These are phyloP conservation scores for Abrus pulchellus DNA, from an alignment of 306 rosid genomes.

Conservation along the genomic window DNA sequence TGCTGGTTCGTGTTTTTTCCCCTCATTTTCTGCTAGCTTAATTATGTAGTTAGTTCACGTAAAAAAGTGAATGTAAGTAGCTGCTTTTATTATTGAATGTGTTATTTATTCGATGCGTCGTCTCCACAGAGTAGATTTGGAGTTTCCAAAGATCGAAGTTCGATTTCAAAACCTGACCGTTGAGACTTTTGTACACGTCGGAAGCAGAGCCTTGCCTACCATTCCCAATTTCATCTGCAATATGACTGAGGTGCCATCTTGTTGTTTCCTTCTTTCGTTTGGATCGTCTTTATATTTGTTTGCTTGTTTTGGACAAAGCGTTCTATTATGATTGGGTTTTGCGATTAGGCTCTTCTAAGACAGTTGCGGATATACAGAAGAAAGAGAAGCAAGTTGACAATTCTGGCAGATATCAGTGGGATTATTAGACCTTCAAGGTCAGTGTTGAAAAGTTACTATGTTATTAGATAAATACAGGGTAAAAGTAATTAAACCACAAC, in stretches of 20 bases:
- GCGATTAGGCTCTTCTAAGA: constrained; percentile 72
- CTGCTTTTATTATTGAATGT: neutral
- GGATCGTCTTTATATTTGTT: neutral
- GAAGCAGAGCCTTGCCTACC: constrained; percentile 97
- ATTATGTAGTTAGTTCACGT: neutral
- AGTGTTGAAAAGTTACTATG: neutral
- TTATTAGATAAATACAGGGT: neutral
- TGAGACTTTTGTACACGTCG: constrained; percentile 88
- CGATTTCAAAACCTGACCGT: constrained; percentile 81
- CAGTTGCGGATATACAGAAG: constrained; percentile 61
- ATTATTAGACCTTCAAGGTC: constrained; percentile 92
- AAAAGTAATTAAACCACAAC: neutral
- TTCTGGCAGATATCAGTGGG: constrained; percentile 79
- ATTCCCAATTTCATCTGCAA: constrained; percentile 91
- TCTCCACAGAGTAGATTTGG: constrained; percentile 74
- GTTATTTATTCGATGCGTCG: constrained; percentile 23
- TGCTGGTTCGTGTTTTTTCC: constrained; percentile 7
- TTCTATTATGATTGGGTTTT: constrained; percentile 34
- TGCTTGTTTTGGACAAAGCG: neutral
- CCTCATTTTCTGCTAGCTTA: constrained; percentile 7
- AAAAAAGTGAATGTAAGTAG: neutral
- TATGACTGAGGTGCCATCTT: constrained; percentile 76
- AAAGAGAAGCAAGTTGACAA: constrained; percentile 86
- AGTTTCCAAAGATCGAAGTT: constrained; percentile 94
- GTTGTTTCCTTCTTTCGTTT: neutral